Evolutionary conservation across 2,329 filamentous ascomycete species (phyloP).

Genomic region (Phialemoniopsis sp.): DNA sequence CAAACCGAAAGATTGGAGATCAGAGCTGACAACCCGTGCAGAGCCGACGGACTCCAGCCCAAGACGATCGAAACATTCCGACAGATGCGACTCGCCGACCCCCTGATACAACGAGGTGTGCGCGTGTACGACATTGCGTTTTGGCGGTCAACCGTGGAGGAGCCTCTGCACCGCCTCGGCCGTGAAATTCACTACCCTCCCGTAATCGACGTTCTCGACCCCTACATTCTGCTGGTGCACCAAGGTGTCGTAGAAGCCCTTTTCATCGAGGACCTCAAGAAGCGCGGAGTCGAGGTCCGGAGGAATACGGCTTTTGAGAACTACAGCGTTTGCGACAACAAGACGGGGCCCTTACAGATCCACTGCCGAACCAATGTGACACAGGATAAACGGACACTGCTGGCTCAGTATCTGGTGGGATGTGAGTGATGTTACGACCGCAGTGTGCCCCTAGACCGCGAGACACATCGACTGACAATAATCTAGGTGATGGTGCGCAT

Average conservation of each 20-base stretch:
- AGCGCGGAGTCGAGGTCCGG: conserved; percentile 58
- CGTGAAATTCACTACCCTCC: conserved; percentile 60
- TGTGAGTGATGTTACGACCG: conserved; percentile 36
- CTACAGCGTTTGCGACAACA: conserved; percentile 41
- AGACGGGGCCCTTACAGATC: conserved; percentile 39
- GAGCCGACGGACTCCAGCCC: conserved; percentile 70
- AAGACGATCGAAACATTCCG: conserved; percentile 76
- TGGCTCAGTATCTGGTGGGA: conserved; percentile 63
- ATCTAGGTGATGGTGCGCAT: conserved; percentile 62
- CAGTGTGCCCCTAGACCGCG: not conserved
- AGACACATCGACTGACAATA: not conserved
- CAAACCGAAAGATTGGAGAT: not conserved
- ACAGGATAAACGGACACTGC: conserved; percentile 33
- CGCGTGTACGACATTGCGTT: conserved; percentile 72
- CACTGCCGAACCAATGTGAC: conserved; percentile 48
- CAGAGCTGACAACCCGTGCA: conserved; percentile 17
- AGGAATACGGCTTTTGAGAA: conserved; percentile 62
- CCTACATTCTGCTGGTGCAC: conserved; percentile 58
- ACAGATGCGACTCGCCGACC: conserved; percentile 69
- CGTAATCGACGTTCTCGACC: conserved; percentile 51
- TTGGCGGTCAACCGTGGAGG: conserved; percentile 55
- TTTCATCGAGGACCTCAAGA: conserved; percentile 64
- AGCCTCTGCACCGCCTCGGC: conserved; percentile 35
- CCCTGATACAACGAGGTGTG: conserved; percentile 61
- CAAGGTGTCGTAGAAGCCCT: conserved; percentile 73